A percentile compares a stretch with the other conserved stretches of the same genome.
phyloP scores from a whole-genome alignment of 2,329 filamentous ascomycete genomes.

The Calonectria pseudoturangicola region DNA sequence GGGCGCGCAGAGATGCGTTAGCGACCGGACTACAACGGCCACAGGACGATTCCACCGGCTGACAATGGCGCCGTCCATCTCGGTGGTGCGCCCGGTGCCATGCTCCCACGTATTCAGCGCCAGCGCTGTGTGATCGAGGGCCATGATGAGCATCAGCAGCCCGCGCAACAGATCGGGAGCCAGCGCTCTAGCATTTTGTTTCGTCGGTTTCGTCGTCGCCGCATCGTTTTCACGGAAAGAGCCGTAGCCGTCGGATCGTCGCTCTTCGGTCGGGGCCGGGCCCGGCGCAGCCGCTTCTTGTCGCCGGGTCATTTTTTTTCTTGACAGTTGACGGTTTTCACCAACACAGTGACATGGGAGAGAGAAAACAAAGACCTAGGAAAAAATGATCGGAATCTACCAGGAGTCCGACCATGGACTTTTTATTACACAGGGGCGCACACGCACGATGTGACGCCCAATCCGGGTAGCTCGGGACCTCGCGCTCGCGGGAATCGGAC shows the following conservation, averaged over 20 bases:
- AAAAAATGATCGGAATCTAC: background rate
- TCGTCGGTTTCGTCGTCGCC: slow-evolving; percentile 37
- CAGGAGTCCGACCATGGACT: background rate
- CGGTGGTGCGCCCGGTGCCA: slow-evolving; percentile 60
- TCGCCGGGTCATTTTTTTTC: slow-evolving; percentile 9
- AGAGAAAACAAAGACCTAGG: background rate
- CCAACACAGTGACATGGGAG: background rate
- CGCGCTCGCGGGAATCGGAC: background rate
- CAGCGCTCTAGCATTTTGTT: slow-evolving; percentile 58
- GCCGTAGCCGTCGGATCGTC: slow-evolving; percentile 38
- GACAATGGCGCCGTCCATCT: slow-evolving; percentile 61
- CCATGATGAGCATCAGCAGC: slow-evolving; percentile 67
- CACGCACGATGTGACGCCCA: background rate
- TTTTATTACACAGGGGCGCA: background rate
- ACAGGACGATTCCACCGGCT: slow-evolving; percentile 61
- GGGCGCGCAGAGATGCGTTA: slow-evolving; percentile 67
- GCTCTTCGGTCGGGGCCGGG: slow-evolving; percentile 8
- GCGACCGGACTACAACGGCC: slow-evolving; percentile 62
- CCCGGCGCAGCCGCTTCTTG: slow-evolving; percentile 1
- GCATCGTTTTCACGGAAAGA: slow-evolving; percentile 29
- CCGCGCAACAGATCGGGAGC: slow-evolving; percentile 67
- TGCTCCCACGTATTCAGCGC: slow-evolving; percentile 64
- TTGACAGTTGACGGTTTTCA: background rate
- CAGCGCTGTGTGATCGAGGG: slow-evolving; percentile 65
- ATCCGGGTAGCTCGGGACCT: slow-evolving; percentile 14